Conservation (phyloP, 2,329 filamentous ascomycete species). For the Clonostachys chloroleuca region DNA sequence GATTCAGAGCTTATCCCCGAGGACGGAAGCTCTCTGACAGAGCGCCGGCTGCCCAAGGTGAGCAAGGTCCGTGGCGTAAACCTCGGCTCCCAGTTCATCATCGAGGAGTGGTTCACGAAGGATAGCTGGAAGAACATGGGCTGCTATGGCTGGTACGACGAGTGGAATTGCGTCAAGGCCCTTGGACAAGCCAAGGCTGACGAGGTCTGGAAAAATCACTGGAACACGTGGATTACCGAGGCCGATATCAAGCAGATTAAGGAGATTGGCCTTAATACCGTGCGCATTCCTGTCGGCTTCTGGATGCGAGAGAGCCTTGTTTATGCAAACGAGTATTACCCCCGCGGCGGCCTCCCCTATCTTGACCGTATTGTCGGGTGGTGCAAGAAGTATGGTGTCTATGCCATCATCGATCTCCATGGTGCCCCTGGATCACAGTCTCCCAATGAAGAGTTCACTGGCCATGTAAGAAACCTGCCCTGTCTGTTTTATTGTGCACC, state of each 20-base stretch:
- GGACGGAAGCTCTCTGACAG: background rate
- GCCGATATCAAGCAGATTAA: slow-evolving; percentile 42
- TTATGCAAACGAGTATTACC: slow-evolving; percentile 12
- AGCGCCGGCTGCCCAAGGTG: background rate
- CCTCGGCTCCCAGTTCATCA: slow-evolving; percentile 4
- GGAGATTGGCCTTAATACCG: slow-evolving; percentile 43
- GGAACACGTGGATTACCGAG: slow-evolving; percentile 42
- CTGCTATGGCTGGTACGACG: slow-evolving; percentile 2
- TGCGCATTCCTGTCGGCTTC: slow-evolving; percentile 50
- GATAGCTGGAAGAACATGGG: slow-evolving; percentile 3
- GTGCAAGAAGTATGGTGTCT: slow-evolving; percentile 42
- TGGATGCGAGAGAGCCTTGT: slow-evolving; percentile 48
- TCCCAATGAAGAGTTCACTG: slow-evolving; percentile 30
- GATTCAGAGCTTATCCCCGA: background rate
- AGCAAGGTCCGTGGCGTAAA: slow-evolving; percentile 5
- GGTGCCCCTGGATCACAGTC: slow-evolving; percentile 43
- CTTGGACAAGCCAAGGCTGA: background rate
- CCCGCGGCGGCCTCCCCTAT: slow-evolving; percentile 29
- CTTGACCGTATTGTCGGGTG: slow-evolving; percentile 40
- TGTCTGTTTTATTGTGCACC: too few species aligned
- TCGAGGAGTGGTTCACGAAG: slow-evolving; percentile 3
- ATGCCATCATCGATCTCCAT: slow-evolving; percentile 50
- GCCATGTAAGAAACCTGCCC: slow-evolving; percentile 13
- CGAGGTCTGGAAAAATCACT: slow-evolving; percentile 40
- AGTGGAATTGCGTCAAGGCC: slow-evolving; percentile 1